Conservation (phyloP, 345 rosid species). For the Arabidopsis thaliana region DNA sequence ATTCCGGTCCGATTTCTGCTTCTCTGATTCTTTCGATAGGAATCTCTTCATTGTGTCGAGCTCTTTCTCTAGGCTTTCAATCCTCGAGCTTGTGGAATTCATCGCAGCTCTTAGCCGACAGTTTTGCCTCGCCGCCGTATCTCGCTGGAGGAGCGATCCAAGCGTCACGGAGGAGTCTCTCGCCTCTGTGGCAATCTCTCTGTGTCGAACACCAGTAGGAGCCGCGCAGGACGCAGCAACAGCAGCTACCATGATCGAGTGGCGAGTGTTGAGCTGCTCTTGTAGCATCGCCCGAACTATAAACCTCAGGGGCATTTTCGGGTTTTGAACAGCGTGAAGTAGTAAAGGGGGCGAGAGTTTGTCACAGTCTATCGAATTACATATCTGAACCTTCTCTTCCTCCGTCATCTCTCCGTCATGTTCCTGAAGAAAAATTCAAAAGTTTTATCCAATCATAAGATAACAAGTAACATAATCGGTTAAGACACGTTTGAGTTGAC, state of each 20-base stretch:
- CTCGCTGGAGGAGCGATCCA: constrained; percentile 73
- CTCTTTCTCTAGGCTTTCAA: constrained; percentile 72
- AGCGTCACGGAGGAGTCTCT: constrained; percentile 50
- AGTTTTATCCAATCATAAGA: background rate
- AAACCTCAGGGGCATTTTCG: constrained; percentile 76
- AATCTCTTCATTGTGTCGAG: constrained; percentile 64
- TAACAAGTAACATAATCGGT: constrained; percentile 8
- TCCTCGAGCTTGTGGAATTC: constrained; percentile 70
- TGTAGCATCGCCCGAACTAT: constrained; percentile 82
- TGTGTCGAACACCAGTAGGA: background rate
- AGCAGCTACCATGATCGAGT: constrained; percentile 53
- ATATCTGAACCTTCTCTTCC: constrained; percentile 64
- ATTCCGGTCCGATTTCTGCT: constrained; percentile 9
- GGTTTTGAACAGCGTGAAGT: constrained; percentile 82
- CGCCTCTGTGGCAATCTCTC: background rate
- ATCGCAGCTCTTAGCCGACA: constrained; percentile 69
- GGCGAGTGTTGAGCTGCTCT: constrained; percentile 81
- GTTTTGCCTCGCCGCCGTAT: constrained; percentile 62
- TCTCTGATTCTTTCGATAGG: constrained; percentile 45
- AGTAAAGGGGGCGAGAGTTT: constrained; percentile 72
- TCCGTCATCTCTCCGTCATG: constrained; percentile 60
- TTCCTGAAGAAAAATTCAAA: constrained; percentile 46
- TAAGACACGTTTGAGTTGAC: background rate
- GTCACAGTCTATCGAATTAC: constrained; percentile 72
- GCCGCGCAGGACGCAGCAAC: constrained; percentile 19